Evolutionary conservation across 495 filamentous ascomycete genomes (phyloP), one percentile per base, ranked within the genome.

Genomic region (Hyaloscypha bicolor): DNA sequence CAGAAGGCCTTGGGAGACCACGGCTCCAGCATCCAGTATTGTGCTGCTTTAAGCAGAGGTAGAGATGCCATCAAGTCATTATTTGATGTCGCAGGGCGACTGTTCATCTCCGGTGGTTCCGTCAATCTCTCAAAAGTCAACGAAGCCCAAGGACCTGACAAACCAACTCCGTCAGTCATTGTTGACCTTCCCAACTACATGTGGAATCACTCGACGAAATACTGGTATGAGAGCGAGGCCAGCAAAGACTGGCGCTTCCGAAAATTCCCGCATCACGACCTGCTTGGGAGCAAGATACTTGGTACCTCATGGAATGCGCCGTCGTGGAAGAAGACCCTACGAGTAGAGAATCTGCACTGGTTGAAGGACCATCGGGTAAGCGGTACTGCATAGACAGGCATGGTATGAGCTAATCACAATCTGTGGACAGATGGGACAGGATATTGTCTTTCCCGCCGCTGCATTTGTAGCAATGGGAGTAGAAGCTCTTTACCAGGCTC

Each of bases 381-480:
- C 30, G 30, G 73, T 57, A 62, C 68, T 19, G n/a, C 52, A 2
- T 2, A 59, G 35, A 37, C 12, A 37, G 3, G 35, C 35, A 37
- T 37, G 0, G 35, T 37, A 37, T 6, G 12, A 37, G 35, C 35
- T 30, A 65, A 68, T 56, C n/a, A 52, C 2, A 16, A 56, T 8
- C 21, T 37, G 35, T 37, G 35, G 35, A 37, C 3, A 55, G 31
- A 53, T 76, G 59, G 70, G 70, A 11, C 9, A 32, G 0, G 37
- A 66, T 9, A 55, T 65, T 5, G 32, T 76, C 12, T 71, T 72
- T 25, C 73, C 76, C 0, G 83, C 78, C 37, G 82, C 81, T 0
- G 69, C 63, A 21, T 85, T 82, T 55, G 63, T 84, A n/a, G 75
- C 82, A 4, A 86, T 87, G 77, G 86, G 82, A 1, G 61, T 87